Percentiles rank a stretch among this genome's conserved stretches.
These are phyloP conservation scores for Colletotrichum zoysiae DNA, from an alignment of 2,329 filamentous ascomycete genomes.

Conservation along the genomic window DNA sequence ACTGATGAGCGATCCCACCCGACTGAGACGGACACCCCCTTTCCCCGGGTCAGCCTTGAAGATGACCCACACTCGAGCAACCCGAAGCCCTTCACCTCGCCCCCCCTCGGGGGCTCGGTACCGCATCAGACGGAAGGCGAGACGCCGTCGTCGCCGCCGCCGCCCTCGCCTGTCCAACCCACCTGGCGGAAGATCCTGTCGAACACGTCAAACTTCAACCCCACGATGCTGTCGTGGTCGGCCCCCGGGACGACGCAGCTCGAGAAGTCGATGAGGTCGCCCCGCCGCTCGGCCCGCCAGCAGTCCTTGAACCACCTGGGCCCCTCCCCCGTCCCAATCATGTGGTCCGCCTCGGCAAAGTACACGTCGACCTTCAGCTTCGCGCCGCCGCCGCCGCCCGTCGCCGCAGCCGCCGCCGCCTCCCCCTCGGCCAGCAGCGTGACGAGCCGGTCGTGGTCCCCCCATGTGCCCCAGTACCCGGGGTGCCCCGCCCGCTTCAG, in stretches of 20 bases:
- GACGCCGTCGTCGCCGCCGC: no score
- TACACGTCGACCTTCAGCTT: conserved; percentile 47
- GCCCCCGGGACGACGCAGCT: conserved; percentile 44
- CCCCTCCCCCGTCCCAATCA: conserved; percentile 47
- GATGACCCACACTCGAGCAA: neutral
- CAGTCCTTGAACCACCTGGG: conserved; percentile 48
- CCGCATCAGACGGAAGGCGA: neutral
- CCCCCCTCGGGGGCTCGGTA: no score
- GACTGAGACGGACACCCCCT: neutral
- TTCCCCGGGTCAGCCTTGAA: neutral
- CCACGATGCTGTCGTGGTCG: conserved; percentile 44
- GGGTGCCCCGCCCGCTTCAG: conserved; percentile 44
- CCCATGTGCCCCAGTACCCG: conserved; percentile 49
- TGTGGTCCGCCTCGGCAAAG: conserved; percentile 47
- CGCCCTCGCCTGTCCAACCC: neutral
- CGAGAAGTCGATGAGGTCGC: conserved; percentile 42
- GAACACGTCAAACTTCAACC: conserved; percentile 10
- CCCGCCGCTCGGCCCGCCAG: conserved; percentile 42
- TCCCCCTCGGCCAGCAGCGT: conserved; percentile 44
- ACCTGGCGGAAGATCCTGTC: conserved; percentile 16
- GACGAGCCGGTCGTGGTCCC: conserved; percentile 48
- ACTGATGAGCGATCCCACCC: neutral
- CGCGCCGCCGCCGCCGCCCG: neutral
- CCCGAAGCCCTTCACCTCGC: neutral
- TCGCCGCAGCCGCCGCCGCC: neutral